These are phyloP conservation scores for Graphilbum ipis-grandicollis DNA, from an alignment of 2,329 filamentous ascomycete genomes.

Conservation along the genomic window DNA sequence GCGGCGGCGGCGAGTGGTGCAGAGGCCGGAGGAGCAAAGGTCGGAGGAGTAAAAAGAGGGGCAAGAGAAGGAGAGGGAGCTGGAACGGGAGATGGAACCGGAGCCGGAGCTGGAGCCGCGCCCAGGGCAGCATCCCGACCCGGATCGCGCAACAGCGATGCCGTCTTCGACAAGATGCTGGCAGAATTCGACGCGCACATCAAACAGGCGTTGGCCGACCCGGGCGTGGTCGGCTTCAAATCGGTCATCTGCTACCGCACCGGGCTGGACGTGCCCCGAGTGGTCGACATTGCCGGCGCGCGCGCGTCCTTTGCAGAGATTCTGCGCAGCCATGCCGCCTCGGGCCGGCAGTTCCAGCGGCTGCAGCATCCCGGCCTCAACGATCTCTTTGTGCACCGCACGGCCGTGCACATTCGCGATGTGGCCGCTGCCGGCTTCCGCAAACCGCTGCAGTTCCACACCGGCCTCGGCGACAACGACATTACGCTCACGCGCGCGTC, in stretches of 20 bases:
- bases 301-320: constrained; percentile 22
- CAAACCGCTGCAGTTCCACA: constrained; percentile 74
- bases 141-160: constrained; percentile 20
- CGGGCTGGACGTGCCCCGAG: constrained; percentile 41
- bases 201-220: constrained; percentile 38
- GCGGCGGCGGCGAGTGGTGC: constrained; percentile 12
- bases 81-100: no score
- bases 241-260: constrained; percentile 69
- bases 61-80: no score
- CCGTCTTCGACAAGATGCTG: constrained; percentile 25
- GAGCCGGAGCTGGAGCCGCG: no score
- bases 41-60: no score
- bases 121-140: no score
- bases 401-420: constrained; percentile 39
- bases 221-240: constrained; percentile 64
- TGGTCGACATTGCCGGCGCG: constrained; percentile 23
- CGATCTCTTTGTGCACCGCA: constrained; percentile 48
- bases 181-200: constrained; percentile 35
- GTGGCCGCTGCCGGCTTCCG: constrained; percentile 23
- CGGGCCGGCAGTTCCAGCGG: constrained; percentile 23
- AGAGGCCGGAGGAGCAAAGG: no score
- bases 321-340: constrained; percentile 13
- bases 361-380: constrained; percentile 50
- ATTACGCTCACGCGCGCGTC: constrained; percentile 53
- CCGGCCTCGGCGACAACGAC: constrained; percentile 66